Evolutionary conservation across 129 eudicot species (phyloP), one percentile per base, ranked within the genome.

Genomic region (Pittosporum tobira): DNA sequence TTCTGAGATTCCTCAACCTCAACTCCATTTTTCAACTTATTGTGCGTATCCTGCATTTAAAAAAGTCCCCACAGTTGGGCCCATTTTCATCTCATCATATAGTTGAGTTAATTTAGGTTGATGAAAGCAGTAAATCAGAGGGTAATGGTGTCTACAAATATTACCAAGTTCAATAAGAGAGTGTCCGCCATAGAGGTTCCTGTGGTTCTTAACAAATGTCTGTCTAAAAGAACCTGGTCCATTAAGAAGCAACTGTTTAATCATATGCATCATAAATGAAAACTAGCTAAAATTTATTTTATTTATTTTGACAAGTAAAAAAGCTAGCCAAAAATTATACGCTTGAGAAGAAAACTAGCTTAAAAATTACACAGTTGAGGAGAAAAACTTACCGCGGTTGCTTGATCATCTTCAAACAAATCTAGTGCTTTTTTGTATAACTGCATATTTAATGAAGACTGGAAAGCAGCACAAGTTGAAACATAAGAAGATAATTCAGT

Each of bases 391-490:
- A 91, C 99, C 24, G 78, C 77, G 56, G 91, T 83, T 72, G 96
- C 63, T 56, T 69, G 96, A 63, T 81, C 94, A 70, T 83, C 91
- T 57, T 93, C 99, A 73, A 93, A 87, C 81, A 93, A 73, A 69
- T 93, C 94, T 31, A 93, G 63, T 40, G 96, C 91, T 72, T 87
- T 93, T 40, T 87, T 96, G 52, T 83, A 93, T 44, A 93, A 78
- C 74, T 93, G 99, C 68, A 87, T 67, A 65, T 80, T 87, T 62
- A 87, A 65, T 67, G 71, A 73, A 57, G 84, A 74, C 99, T 93
- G 83, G 52, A 76, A n/a, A 63, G 31, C 48, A 49, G 42, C 34
- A 72, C 22, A 38, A 26, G 13, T 2, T 16, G 12, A 57, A 27
- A 22, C 60, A 57, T 51, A 59, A 68, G 57, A 30, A 44, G 48